These are phyloP conservation scores for Gigaspora rosea DNA, from an alignment of 192 early-diverging fungal species.

Conservation along the genomic window DNA sequence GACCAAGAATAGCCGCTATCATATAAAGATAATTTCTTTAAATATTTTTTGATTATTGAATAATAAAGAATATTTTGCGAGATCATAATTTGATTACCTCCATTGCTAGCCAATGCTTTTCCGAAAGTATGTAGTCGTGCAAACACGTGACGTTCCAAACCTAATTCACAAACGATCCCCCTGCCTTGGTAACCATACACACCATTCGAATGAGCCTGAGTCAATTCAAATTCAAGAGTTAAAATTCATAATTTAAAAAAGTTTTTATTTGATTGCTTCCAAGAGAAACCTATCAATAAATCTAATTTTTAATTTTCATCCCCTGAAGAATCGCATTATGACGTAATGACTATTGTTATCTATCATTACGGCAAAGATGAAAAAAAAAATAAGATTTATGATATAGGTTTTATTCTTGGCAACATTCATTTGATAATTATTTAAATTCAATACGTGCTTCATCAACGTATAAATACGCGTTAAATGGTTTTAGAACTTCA, in stretches of 20 bases:
- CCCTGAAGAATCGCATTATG: too few relatives aligned
- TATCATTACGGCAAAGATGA: too few relatives aligned
- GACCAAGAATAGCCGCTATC: slow-evolving; percentile 72
- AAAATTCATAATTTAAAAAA: not conserved
- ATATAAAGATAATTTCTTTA: not conserved
- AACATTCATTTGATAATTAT: not conserved
- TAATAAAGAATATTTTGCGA: not conserved
- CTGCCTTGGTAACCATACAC: slow-evolving; percentile 67
- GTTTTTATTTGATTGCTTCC: too few relatives aligned
- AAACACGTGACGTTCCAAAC: slow-evolving; percentile 66
- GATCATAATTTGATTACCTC: slow-evolving; percentile 51
- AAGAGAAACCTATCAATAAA: too few relatives aligned
- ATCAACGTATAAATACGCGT: slow-evolving; percentile 73
- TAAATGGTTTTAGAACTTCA: slow-evolving; percentile 45
- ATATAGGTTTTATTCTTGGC: too few relatives aligned
- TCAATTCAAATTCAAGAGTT: slow-evolving; percentile 6
- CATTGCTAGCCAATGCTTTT: slow-evolving; percentile 78
- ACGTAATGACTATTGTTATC: too few relatives aligned
- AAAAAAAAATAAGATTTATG: too few relatives aligned
- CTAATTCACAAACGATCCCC: slow-evolving; percentile 65
- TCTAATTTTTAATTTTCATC: too few relatives aligned
- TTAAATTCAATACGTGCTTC: slow-evolving; percentile 53
- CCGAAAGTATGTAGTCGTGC: slow-evolving; percentile 83
- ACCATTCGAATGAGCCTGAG: slow-evolving; percentile 78
- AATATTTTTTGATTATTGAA: not conserved